Percentiles rank a stretch among this genome's conserved stretches.
Evolutionary conservation across 495 filamentous ascomycete genomes (phyloP).

Genomic region (Penicillium cosmopolitanum): DNA sequence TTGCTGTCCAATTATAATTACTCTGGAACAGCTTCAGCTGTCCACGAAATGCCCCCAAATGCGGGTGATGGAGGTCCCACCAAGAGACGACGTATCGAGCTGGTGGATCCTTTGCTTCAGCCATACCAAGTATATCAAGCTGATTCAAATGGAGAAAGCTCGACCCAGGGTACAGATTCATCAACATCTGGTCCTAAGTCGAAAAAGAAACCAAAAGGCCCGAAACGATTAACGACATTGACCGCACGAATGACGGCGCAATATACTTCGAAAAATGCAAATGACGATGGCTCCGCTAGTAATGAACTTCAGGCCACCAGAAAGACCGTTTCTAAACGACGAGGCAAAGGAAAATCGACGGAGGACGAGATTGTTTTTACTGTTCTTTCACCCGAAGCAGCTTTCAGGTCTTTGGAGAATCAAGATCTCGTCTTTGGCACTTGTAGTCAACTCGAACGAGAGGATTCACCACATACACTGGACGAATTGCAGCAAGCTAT

Average conservation of each 20-base stretch:
- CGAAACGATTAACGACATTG: conserved; percentile 80
- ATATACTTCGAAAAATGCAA: conserved; percentile 48
- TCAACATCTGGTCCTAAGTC: conserved; percentile 15
- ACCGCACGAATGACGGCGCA: conserved; percentile 81
- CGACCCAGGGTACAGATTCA: conserved; percentile 16
- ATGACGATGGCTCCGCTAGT: conserved; percentile 14
- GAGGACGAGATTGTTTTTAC: conserved; percentile 43
- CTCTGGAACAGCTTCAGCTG: conserved; percentile 20
- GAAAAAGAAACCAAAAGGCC: conserved; percentile 55
- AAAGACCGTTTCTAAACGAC: conserved; percentile 25
- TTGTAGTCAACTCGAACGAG: conserved; percentile 82
- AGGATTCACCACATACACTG: conserved; percentile 71
- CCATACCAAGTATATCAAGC: conserved; percentile 9
- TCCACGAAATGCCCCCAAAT: conserved; percentile 11
- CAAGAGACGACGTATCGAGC: conserved; percentile 48
- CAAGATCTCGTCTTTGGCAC: conserved; percentile 92
- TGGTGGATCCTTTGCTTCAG: conserved; percentile 35
- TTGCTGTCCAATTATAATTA: conserved; percentile 42
- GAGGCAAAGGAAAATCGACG: conserved; percentile 34
- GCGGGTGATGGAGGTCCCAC: conserved; percentile 34
- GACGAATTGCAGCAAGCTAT: conserved; percentile 73
- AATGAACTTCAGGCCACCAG: conserved; percentile 29
- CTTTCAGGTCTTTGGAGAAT: conserved; percentile 64
- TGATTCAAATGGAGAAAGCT: conserved; percentile 14
- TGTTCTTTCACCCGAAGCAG: conserved; percentile 74